Conservation (phyloP, 202 grass and related monocot genomes). For the Dendrocalamus latiflorus region DNA sequence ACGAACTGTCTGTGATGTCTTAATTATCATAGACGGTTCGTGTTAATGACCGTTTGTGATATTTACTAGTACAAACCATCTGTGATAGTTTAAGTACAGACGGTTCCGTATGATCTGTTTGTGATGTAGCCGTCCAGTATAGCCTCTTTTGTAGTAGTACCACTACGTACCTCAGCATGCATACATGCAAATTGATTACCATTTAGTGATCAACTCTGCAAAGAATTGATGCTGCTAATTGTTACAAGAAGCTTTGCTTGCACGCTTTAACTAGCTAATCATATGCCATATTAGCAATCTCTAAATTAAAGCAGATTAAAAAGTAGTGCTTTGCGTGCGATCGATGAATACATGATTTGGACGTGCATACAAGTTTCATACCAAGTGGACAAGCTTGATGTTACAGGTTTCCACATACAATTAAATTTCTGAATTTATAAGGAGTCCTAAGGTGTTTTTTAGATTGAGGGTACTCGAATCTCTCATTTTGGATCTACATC, state of each 20-base stretch:
- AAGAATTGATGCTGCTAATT: neutral
- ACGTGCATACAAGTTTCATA: constrained; percentile 15
- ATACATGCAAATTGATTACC: neutral
- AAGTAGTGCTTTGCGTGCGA: constrained; percentile 25
- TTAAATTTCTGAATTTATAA: too few species aligned
- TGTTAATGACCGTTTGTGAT: too few species aligned
- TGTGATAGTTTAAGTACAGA: too few species aligned
- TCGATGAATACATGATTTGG: constrained; percentile 2
- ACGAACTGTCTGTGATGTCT: too few species aligned
- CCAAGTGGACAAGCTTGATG: constrained; percentile 17
- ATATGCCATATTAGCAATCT: neutral
- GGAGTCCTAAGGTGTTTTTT: too few species aligned
- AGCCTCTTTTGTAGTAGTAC: rapidly evolving
- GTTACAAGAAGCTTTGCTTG: constrained; percentile 29
- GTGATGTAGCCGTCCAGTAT: too few species aligned
- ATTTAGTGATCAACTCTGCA: neutral
- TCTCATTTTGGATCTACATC: too few species aligned
- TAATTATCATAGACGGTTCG: too few species aligned
- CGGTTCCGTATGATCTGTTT: too few species aligned
- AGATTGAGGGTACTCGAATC: too few species aligned
- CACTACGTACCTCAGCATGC: neutral
- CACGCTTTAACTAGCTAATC: constrained; percentile 32
- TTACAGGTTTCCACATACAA: neutral
- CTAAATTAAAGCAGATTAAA: neutral
- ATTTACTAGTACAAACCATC: too few species aligned